Evolutionary conservation across 805 yeast species (phyloP).

Genomic region (Yamadazyma kitorensis): DNA sequence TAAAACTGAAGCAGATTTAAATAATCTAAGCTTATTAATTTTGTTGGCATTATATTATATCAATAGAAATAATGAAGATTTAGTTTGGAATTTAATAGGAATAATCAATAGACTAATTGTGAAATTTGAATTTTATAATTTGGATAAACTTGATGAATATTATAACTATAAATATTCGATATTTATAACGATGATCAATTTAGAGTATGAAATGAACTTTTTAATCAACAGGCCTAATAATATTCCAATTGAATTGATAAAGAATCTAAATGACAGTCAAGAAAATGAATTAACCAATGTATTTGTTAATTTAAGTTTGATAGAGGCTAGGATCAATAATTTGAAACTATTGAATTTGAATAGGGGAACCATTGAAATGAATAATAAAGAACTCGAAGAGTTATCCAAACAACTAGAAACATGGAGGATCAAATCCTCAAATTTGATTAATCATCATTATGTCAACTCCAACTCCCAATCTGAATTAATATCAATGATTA

Average conservation of each 20-base stretch:
- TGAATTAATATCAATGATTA: conserved; percentile 31
- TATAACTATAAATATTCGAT: conserved; percentile 14
- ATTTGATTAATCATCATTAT: conserved; percentile 24
- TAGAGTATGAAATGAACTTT: conserved; percentile 39
- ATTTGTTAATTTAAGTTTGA: conserved; percentile 17
- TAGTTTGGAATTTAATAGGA: conserved; percentile 35
- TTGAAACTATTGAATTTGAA: conserved; percentile 3
- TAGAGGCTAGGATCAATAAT: conserved; percentile 24
- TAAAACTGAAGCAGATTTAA: conserved; percentile 20
- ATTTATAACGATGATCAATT: conserved; percentile 37
- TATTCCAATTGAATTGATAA: conserved; percentile 18
- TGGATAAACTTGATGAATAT: conserved; percentile 5
- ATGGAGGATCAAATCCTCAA: conserved; percentile 34
- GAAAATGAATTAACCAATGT: conserved; percentile 16
- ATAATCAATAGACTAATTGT: conserved; percentile 28
- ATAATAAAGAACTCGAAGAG: conserved; percentile 8
- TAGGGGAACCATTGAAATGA: not conserved
- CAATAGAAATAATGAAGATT: conserved; percentile 23
- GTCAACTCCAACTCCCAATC: conserved; percentile 23
- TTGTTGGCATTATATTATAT: conserved; percentile 31
- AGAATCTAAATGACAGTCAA: not conserved
- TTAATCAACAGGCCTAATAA: conserved; percentile 33
- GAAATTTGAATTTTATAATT: conserved; percentile 19
- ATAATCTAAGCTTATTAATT: conserved; percentile 28
- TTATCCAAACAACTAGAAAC: conserved; percentile 33